phyloP scores from a whole-genome alignment of 768 basidiomycete genomes.

The Rhizopogon rudus region DNA sequence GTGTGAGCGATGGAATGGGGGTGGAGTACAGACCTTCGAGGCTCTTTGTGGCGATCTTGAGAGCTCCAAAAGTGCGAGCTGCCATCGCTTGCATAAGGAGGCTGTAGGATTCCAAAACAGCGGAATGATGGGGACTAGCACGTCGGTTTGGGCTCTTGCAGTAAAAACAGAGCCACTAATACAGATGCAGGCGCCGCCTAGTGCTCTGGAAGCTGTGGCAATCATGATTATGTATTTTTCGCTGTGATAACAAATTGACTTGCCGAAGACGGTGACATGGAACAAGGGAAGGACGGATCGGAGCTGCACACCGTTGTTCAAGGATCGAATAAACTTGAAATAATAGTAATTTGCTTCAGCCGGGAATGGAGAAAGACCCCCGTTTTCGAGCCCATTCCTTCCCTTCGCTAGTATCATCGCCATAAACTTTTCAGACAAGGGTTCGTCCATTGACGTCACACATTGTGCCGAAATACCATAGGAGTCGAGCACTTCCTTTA shows the following conservation, averaged over 20 bases:
- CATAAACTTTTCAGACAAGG: conserved; percentile 9
- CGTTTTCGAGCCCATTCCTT: conserved; percentile 16
- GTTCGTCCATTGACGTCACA: conserved; percentile 4
- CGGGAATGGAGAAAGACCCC: background rate
- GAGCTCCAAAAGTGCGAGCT: background rate
- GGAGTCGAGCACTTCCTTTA: conserved; percentile 6
- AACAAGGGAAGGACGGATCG: background rate
- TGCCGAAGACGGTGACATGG: background rate
- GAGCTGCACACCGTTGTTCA: no score
- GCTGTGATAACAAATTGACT: background rate
- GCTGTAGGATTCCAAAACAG: background rate
- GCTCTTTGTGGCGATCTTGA: background rate
- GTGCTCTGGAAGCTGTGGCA: background rate
- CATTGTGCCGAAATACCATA: conserved; percentile 8
- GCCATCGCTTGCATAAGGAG: background rate
- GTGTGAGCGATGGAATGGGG: background rate
- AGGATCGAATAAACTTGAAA: conserved; percentile 3
- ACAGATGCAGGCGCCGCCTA: background rate
- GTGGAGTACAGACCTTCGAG: background rate
- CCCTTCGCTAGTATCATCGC: conserved; percentile 11
- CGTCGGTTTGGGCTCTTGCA: background rate
- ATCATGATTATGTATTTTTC: background rate
- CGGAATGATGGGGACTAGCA: background rate
- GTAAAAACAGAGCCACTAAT: background rate
- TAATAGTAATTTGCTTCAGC: conserved; percentile 21